Conservation (phyloP, 371 early-diverging fungal species). For the Mortierella sp. region DNA sequence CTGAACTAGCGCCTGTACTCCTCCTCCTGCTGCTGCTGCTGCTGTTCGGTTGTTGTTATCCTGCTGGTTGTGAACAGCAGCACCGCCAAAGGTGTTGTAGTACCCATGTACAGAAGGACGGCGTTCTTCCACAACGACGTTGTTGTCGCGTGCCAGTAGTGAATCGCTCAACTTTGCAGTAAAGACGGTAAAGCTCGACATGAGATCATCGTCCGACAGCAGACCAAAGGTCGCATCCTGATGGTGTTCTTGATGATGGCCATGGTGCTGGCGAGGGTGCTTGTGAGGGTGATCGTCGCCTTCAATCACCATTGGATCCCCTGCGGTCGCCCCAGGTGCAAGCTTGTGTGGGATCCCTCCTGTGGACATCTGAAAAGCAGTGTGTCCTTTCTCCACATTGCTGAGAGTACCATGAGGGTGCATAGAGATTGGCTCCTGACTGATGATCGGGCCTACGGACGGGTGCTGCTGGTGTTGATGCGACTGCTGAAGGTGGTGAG, state of each 20-base stretch:
- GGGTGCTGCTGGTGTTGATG: background rate
- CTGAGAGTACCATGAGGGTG: background rate
- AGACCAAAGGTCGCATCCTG: slow-evolving; percentile 38
- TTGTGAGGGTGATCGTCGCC: background rate
- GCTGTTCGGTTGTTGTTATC: background rate
- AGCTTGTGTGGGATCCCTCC: background rate
- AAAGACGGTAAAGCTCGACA: slow-evolving; percentile 44
- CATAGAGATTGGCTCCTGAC: background rate
- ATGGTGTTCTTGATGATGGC: no score
- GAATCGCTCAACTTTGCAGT: slow-evolving; percentile 43
- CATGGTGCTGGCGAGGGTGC: no score
- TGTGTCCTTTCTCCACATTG: background rate
- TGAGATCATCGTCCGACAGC: slow-evolving; percentile 45
- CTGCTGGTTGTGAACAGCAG: background rate
- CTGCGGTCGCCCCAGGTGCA: background rate
- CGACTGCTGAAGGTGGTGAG: background rate
- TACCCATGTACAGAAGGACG: background rate
- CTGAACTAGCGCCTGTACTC: background rate
- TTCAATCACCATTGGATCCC: background rate
- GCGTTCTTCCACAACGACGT: no score
- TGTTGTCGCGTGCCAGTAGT: slow-evolving; percentile 12
- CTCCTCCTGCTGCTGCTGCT: background rate
- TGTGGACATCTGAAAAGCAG: background rate
- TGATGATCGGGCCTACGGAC: background rate
- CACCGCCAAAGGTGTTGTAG: background rate